A percentile compares a stretch with the other conserved stretches of the same genome.
phyloP scores from a whole-genome alignment of 2,329 filamentous ascomycete species.

The Podosphaera fusca region DNA sequence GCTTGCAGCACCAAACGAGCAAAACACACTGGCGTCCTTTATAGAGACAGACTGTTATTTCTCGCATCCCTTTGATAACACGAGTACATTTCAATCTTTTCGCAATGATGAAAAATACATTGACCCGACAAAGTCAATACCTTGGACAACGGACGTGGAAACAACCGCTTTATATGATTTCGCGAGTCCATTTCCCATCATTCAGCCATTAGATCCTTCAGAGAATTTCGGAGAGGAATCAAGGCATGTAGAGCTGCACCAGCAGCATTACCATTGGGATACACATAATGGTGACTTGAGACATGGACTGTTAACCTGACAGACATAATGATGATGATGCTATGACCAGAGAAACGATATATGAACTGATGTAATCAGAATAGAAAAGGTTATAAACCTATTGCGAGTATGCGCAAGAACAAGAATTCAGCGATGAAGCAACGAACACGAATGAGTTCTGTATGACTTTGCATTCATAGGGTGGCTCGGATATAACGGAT shows the following conservation, averaged over 20 bases:
- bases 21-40: slow-evolving; percentile 7
- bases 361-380: background rate
- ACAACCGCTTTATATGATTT: slow-evolving; percentile 8
- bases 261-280: slow-evolving; percentile 13
- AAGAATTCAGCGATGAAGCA: background rate
- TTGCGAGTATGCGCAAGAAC: background rate
- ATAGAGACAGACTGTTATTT: slow-evolving; percentile 10
- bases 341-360: background rate
- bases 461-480: background rate
- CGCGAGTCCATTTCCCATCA: slow-evolving; percentile 3
- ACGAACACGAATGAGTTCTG: background rate
- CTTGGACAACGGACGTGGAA: slow-evolving; percentile 11
- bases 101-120: slow-evolving; percentile 10
- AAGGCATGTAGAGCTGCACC: slow-evolving; percentile 4
- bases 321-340: background rate
- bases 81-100: slow-evolving; percentile 5
- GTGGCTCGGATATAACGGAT: too few species aligned
- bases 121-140: slow-evolving; percentile 7
- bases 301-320: background rate
- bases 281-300: slow-evolving; percentile 4
- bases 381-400: background rate
- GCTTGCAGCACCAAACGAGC: slow-evolving; percentile 11
- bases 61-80: slow-evolving; percentile 9
- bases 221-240: slow-evolving; percentile 10
- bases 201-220: slow-evolving; percentile 11